Evolutionary conservation across 305 asterid genomes (phyloP).

Genomic region (Ilex paraguariensis): DNA sequence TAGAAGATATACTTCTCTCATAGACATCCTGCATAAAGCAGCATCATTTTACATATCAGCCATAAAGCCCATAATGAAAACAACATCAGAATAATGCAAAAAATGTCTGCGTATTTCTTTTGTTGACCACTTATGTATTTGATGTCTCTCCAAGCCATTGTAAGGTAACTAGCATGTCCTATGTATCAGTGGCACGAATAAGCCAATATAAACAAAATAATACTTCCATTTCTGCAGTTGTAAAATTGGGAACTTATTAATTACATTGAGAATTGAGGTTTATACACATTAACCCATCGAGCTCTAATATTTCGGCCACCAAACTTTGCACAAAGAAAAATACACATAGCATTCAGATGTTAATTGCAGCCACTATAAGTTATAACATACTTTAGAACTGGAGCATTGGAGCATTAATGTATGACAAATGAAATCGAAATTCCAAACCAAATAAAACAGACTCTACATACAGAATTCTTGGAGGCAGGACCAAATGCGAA

Average conservation of each 20-base stretch:
- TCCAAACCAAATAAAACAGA: conserved; percentile 1
- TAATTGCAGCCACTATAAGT: too few relatives aligned
- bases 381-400: not conserved
- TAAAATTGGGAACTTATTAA: too few relatives aligned
- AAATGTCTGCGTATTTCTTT: not conserved
- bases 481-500: conserved; percentile 77
- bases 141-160: not conserved
- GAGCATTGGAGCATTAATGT: not conserved
- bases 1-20: conserved; percentile 54
- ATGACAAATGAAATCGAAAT: not conserved
- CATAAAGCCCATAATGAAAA: conserved; percentile 6
- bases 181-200: not conserved
- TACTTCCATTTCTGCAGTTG: too few relatives aligned
- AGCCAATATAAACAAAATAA: not conserved
- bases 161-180: not conserved
- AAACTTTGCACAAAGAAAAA: too few relatives aligned
- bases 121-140: not conserved
- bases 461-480: conserved; percentile 50
- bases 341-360: too few relatives aligned
- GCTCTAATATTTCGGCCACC: too few relatives aligned
- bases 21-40: conserved; percentile 66
- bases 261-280: too few relatives aligned
- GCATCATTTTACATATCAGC: conserved; percentile 10
- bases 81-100: not conserved
- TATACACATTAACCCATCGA: too few relatives aligned